Evolutionary conservation across 441 rosid genomes (phyloP), one percentile per base, ranked within the genome.

Genomic region (Jatropha podagrica): DNA sequence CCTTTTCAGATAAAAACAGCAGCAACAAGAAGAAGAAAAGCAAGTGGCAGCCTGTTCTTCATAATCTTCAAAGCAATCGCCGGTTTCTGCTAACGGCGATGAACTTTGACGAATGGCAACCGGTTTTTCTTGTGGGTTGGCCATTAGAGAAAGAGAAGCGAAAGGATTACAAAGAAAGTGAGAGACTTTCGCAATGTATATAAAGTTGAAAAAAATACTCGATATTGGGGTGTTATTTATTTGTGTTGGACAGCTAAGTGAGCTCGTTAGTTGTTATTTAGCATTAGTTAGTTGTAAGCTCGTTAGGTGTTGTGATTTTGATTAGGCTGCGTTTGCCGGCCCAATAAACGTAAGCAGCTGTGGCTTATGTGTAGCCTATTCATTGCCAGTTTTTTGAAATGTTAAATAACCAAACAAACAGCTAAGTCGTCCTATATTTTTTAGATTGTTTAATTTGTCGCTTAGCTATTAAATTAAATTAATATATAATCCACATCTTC

Each of bases 21-120:
- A 89, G 38, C 84, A 85, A 11, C 93, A 83, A 0, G 81, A 78
- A 0, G 72, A 76, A 18, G 75, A 70, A 7, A n/a, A 15, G 58
- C 10, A 48, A 12, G 58, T n/a, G n/a, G 2, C 5, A 5, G 73
- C 15, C 62, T 74, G 42, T 40, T 80, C 84, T 23, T 65, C 69
- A 65, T 23, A 14, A 64, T 82, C 88, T 44, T 86, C 89, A 9
- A 37, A 3, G 23, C 10, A 26, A 54, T 61, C 52, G 12, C 78
- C 82, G 15, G 65, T 38, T 74, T 79, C 82, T 23, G 69, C 32
- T 0, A 40, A 27, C 7, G 63, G 48, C 0, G 74, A 63, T 37
- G 78, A 69, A 13, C 68, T 77, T 49, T 86, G 86, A 23, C 41
- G 62, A 44, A 72, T 7, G 71, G 76, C 80, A 75, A 15, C 40